These are phyloP conservation scores for Saccharomycopsis microspora DNA, from an alignment of 805 yeast genomes.

Conservation along the genomic window DNA sequence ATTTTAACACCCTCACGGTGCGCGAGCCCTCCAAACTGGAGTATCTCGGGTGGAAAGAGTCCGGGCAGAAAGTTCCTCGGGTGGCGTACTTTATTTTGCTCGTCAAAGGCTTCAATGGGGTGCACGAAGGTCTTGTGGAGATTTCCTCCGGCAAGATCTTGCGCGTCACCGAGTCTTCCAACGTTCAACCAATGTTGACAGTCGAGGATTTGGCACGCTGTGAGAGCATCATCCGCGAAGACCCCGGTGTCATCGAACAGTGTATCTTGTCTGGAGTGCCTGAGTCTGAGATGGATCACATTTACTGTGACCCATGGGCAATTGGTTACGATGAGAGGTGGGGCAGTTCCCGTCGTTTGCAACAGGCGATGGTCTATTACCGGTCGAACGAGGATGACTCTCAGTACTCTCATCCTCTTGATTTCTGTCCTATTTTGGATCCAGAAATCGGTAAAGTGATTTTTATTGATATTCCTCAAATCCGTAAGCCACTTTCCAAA, in stretches of 20 bases:
- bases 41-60: constrained; percentile 55
- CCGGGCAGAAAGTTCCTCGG: constrained; percentile 48
- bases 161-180: constrained; percentile 37
- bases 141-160: constrained; percentile 36
- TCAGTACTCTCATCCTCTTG: constrained; percentile 56
- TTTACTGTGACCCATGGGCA: constrained; percentile 62
- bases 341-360: constrained; percentile 66
- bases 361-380: constrained; percentile 74
- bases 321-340: constrained; percentile 67
- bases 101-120: constrained; percentile 46
- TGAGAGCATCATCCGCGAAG: constrained; percentile 56
- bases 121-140: constrained; percentile 63
- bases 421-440: constrained; percentile 75
- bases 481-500: constrained; percentile 62
- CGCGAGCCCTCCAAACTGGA: constrained; percentile 60
- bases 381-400: constrained; percentile 69
- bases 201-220: constrained; percentile 53
- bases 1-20: constrained; percentile 60
- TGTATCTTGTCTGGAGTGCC: constrained; percentile 63
- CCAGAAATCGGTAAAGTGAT: constrained; percentile 59
- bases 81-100: constrained; percentile 55
- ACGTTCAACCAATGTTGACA: constrained; percentile 67
- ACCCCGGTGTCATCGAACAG: constrained; percentile 63
- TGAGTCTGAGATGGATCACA: constrained; percentile 31
- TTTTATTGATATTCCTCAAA: constrained; percentile 62